Conservation (phyloP, 768 basidiomycete genomes). For the Leccinellum luteum region DNA sequence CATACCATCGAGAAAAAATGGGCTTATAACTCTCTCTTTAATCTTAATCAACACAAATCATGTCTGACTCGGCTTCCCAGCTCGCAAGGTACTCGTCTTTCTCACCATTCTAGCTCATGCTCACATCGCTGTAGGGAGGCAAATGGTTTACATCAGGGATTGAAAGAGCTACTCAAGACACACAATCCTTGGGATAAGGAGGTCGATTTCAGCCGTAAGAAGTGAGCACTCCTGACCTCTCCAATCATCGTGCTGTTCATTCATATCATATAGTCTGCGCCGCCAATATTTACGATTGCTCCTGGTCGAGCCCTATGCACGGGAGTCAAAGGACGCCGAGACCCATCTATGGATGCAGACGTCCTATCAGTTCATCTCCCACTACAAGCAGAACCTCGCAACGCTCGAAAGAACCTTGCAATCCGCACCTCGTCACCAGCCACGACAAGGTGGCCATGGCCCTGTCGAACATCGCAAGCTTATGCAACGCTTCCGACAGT, state of each 20-base stretch:
- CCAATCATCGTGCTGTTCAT: constrained; percentile 1
- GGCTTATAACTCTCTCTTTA: constrained; percentile 18
- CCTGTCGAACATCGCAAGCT: constrained; percentile 85
- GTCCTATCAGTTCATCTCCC: constrained; percentile 78
- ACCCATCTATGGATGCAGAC: constrained; percentile 92
- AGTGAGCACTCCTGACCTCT: constrained; percentile 47
- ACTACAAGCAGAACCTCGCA: constrained; percentile 75
- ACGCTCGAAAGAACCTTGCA: constrained; percentile 59
- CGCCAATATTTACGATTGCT: constrained; percentile 68
- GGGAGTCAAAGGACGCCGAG: constrained; percentile 76
- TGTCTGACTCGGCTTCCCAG: constrained; percentile 41
- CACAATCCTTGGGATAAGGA: constrained; percentile 82
- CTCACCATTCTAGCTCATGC: not conserved
- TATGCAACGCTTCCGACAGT: constrained; percentile 84
- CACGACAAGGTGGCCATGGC: constrained; percentile 45
- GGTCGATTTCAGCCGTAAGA: constrained; percentile 82
- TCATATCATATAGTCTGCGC: constrained; percentile 50
- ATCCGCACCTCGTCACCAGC: constrained; percentile 37
- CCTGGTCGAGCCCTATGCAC: constrained; percentile 63
- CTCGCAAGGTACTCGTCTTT: constrained; percentile 33
- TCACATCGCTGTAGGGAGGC: constrained; percentile 59
- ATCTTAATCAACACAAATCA: constrained; percentile 20
- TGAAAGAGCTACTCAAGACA: constrained; percentile 73
- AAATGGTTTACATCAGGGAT: constrained; percentile 64
- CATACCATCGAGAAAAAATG: constrained; percentile 19